Evolutionary conservation across 768 basidiomycete genomes (phyloP).

Genomic region (Mycena kentingensis): DNA sequence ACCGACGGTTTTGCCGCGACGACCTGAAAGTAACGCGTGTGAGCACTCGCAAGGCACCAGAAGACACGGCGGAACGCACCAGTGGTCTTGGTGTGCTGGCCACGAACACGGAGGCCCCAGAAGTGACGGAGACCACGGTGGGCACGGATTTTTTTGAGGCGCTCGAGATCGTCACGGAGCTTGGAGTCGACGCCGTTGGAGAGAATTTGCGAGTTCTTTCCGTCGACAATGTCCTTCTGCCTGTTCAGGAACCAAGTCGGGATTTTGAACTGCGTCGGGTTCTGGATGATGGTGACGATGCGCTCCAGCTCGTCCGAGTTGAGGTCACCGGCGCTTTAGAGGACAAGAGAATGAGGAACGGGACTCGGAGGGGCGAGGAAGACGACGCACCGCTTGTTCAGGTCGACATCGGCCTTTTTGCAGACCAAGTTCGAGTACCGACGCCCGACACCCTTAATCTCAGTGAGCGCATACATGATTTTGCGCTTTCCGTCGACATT

Average conservation of each 20-base stretch:
- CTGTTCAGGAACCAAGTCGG: slow-evolving; percentile 99
- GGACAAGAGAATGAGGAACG: slow-evolving; percentile 6
- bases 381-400: slow-evolving; percentile 87
- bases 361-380: neutral
- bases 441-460: slow-evolving; percentile 99
- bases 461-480: slow-evolving; percentile 98
- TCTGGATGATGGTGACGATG: slow-evolving; percentile 98
- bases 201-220: slow-evolving; percentile 93
- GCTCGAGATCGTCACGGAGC: slow-evolving; percentile 96
- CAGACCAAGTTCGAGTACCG: slow-evolving; percentile 99
- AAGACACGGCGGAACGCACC: slow-evolving; percentile 67
- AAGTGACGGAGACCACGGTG: slow-evolving; percentile 92
- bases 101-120: slow-evolving; percentile 94
- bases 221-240: slow-evolving; percentile 96
- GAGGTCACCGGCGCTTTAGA: slow-evolving; percentile 89
- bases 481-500: slow-evolving; percentile 99
- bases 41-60: neutral
- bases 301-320: slow-evolving; percentile 99
- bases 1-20: slow-evolving; percentile 95
- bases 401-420: slow-evolving; percentile 99
- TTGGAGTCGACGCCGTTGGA: slow-evolving; percentile 98
- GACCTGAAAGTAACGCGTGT: slow-evolving; percentile 51
- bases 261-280: slow-evolving; percentile 99
- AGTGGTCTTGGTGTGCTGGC: slow-evolving; percentile 99
- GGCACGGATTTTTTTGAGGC: slow-evolving; percentile 98